Conservation (phyloP, 306 rosid genomes). For the Arachis stenosperma region DNA sequence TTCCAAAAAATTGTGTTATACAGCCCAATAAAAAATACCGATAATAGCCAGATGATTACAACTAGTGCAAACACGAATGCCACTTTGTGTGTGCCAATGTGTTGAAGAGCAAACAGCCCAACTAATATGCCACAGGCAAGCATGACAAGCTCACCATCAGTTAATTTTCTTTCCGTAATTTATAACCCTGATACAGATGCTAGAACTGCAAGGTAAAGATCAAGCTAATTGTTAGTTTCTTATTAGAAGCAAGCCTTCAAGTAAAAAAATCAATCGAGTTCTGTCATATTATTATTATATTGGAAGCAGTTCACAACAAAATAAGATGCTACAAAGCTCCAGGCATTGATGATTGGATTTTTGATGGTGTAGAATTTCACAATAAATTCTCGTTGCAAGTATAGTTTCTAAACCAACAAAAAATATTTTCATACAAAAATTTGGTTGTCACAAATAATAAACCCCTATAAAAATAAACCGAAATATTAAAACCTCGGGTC, state of each 20-base stretch:
- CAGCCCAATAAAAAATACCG: conserved; percentile 73
- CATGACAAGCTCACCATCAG: conserved; percentile 68
- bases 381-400: no score
- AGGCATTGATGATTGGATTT: neutral
- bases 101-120: conserved; percentile 91
- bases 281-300: neutral
- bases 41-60: conserved; percentile 73
- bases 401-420: no score
- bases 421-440: no score
- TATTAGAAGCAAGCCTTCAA: conserved; percentile 8
- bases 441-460: no score
- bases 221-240: conserved; percentile 9
- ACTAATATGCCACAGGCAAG: conserved; percentile 82
- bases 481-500: no score
- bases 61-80: conserved; percentile 82
- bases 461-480: no score
- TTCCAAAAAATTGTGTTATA: conserved; percentile 78
- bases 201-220: conserved; percentile 63
- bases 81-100: conserved; percentile 82
- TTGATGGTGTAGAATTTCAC: no score
- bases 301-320: conserved; percentile 4
- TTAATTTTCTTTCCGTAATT: conserved; percentile 61
- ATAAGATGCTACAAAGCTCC: conserved; percentile 2
- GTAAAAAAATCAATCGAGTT: conserved; percentile 13
- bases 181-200: conserved; percentile 78